Evolutionary conservation across 2,329 filamentous ascomycete genomes (phyloP).

Genomic region (Ramichloridium luteum): DNA sequence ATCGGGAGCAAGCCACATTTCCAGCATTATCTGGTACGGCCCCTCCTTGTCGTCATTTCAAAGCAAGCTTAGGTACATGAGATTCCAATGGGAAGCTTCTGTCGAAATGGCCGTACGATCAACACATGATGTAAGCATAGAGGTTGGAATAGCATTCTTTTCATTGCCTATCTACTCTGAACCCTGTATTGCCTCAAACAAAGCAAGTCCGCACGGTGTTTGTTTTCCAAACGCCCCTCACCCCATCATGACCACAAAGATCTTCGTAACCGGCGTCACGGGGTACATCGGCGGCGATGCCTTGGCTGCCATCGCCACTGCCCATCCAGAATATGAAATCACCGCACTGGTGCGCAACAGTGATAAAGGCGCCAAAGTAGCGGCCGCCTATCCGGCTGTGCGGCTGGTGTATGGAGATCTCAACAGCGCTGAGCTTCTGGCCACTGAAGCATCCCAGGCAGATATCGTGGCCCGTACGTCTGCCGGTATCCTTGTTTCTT

Average conservation of each 20-base stretch:
- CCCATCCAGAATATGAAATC: slow-evolving; percentile 38
- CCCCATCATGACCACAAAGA: slow-evolving; percentile 12
- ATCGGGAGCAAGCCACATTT: too few species aligned
- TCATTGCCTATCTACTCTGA: too few species aligned
- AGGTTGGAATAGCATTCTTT: too few species aligned
- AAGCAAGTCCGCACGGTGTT: too few species aligned
- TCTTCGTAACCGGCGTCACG: slow-evolving; percentile 16
- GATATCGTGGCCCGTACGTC: slow-evolving; percentile 38
- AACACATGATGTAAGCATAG: too few species aligned
- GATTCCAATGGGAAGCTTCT: too few species aligned
- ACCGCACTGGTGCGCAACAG: slow-evolving; percentile 39
- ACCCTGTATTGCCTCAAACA: too few species aligned
- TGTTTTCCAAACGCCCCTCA: slow-evolving; percentile 1
- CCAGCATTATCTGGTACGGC: too few species aligned
- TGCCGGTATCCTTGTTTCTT: neutral
- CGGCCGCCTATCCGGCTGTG: slow-evolving; percentile 35
- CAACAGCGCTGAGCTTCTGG: slow-evolving; percentile 32
- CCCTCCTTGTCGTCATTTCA: too few species aligned
- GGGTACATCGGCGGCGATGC: slow-evolving; percentile 35
- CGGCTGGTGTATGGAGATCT: slow-evolving; percentile 42
- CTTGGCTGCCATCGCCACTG: slow-evolving; percentile 31
- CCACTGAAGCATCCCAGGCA: slow-evolving; percentile 34
- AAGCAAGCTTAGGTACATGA: too few species aligned
- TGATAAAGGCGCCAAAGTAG: slow-evolving; percentile 36
- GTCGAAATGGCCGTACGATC: too few species aligned